phyloP scores from a whole-genome alignment of 2,329 filamentous ascomycete genomes.

The Claviceps maximensis region DNA sequence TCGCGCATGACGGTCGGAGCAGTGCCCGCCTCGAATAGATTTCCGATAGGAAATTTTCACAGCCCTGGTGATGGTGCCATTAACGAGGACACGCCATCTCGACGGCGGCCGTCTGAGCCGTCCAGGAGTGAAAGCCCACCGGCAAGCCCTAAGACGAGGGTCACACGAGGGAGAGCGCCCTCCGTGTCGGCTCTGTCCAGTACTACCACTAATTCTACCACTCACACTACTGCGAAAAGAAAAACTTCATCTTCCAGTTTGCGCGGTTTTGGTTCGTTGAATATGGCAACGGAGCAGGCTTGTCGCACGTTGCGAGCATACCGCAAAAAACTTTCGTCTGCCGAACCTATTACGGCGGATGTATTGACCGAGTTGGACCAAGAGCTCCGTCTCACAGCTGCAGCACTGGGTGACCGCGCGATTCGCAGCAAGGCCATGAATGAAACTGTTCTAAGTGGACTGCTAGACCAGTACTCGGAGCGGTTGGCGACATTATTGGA shows the following conservation, averaged over 20 bases:
- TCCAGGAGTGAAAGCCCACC: constrained; percentile 35
- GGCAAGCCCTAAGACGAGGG: constrained; percentile 33
- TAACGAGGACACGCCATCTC: constrained; percentile 33
- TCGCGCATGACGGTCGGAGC: constrained; percentile 36
- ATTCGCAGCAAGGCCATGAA: constrained; percentile 41
- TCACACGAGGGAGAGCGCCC: constrained; percentile 36
- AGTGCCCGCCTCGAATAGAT: constrained; percentile 20
- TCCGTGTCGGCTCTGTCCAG: constrained; percentile 39
- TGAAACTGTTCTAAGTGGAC: constrained; percentile 45
- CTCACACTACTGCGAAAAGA: constrained; percentile 26
- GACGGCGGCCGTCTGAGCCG: constrained; percentile 32
- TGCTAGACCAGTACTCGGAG: constrained; percentile 66
- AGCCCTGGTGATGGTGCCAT: constrained; percentile 27
- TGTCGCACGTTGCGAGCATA: constrained; percentile 49
- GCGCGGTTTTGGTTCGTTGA: constrained; percentile 41
- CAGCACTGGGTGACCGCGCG: constrained; percentile 44
- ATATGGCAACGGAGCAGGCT: constrained; percentile 50
- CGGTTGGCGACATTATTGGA: constrained; percentile 58
- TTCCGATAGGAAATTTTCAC: constrained; percentile 24
- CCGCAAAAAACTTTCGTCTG: constrained; percentile 47
- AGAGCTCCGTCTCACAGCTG: constrained; percentile 48
- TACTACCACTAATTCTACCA: background rate
- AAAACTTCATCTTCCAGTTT: constrained; percentile 34
- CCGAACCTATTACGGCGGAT: constrained; percentile 43
- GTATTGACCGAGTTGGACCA: constrained; percentile 49